Conservation (phyloP, 129 eudicot genomes). For the Calendula officinalis region DNA sequence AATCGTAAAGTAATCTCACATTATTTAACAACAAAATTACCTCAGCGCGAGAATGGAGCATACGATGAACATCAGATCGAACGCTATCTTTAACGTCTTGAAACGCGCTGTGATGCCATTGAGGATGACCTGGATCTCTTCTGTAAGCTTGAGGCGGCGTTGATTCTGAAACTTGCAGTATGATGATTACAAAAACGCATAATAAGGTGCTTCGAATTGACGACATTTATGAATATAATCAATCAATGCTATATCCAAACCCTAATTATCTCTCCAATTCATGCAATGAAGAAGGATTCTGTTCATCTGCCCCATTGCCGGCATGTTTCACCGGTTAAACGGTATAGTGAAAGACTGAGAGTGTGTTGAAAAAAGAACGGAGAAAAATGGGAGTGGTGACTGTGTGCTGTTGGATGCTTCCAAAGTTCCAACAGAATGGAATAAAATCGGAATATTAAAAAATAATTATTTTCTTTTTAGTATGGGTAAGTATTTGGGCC, state of each 20-base stretch:
- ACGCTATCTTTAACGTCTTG: slow-evolving; percentile 76
- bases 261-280: slow-evolving; percentile 20
- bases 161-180: slow-evolving; percentile 31
- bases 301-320: too few relatives aligned
- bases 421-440: too few relatives aligned
- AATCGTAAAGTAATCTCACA: not conserved
- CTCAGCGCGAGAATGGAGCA: slow-evolving; percentile 98
- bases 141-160: slow-evolving; percentile 66
- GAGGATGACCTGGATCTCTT: slow-evolving; percentile 97
- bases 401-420: too few relatives aligned
- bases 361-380: too few relatives aligned
- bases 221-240: slow-evolving; percentile 25
- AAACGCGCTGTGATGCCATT: slow-evolving; percentile 99
- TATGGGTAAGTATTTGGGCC: too few relatives aligned
- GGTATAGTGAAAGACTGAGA: too few relatives aligned
- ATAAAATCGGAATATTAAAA: too few relatives aligned
- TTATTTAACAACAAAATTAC: slow-evolving; percentile 27
- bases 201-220: slow-evolving; percentile 13
- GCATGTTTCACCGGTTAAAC: too few relatives aligned
- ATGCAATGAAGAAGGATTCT: not conserved
- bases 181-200: slow-evolving; percentile 8
- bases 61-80: slow-evolving; percentile 83
- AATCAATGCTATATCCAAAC: slow-evolving; percentile 15
- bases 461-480: too few relatives aligned
- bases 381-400: too few relatives aligned